Base-by-base conservation (phyloP, 2,329 filamentous ascomycete genomes). In the Aspergillus brunneoviolaceus region DNA sequence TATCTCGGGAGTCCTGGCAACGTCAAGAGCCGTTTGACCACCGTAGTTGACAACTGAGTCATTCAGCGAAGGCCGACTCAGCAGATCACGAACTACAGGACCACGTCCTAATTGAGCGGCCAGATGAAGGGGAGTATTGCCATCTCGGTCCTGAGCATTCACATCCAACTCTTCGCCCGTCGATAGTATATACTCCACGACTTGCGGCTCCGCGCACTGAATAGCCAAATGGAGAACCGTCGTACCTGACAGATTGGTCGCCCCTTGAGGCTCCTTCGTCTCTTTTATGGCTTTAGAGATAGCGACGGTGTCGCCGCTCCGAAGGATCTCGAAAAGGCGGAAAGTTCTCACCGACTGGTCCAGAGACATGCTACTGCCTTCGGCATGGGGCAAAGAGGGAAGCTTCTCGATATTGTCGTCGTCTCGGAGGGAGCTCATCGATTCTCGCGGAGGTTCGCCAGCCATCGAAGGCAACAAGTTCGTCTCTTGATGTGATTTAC, bases 281-380 rank as follows among this genome's bases (percentile, higher is more conserved):
- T 89, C 67, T 77, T 78, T 76, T 65, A 97, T 90, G 1, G 90
- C 90, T 73, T 89, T 94, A 31, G 91, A 91, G 69, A 99, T 97
- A 42, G 90, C 91, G 14, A 88, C 89, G 0, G 92, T 96, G 74
- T 99, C 94, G 57, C 95, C 95, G 74, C 86, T 95, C 65, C 94
- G 87, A 65, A 99, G 81, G 48, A 93, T 90, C 79, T 98, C 95
- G 72, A 98, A 96, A 51, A 97, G 87, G 66, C 93, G 88, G 77
- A 99, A 99, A 66, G 96, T 93, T 72, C 90, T 87, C 56, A 99
- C 92, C 0, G 94, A 97, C 76, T 96, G 92, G 73, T 99, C 93
- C 60, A 99, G 90, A 25, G 86, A 87, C 63, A 79, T 75, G 63
- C 69, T 72, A 31, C 64, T 69, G 67, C 57, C 70, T 60, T 69